Conservation (phyloP, 2,329 filamentous ascomycete species). For the Dichotomopilus funicola region DNA sequence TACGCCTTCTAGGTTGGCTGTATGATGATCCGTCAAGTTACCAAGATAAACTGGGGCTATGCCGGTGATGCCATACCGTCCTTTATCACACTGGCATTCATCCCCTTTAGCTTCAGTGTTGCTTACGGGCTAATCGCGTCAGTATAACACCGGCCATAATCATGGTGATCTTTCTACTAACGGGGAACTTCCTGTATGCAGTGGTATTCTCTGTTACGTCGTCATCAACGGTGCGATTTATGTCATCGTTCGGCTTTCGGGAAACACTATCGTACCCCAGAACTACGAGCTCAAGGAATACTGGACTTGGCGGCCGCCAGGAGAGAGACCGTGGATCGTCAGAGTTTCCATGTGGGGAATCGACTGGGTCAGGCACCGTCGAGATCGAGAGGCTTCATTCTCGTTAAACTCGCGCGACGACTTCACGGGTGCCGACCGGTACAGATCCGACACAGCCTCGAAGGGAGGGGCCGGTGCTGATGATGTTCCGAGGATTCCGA, state of each 20-base stretch:
- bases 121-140: conserved; percentile 70
- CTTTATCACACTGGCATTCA: conserved; percentile 67
- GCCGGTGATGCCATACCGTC: conserved; percentile 70
- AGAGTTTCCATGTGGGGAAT: conserved; percentile 26
- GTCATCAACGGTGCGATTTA: conserved; percentile 44
- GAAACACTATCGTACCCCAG: conserved; percentile 39
- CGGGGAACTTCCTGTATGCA: conserved; percentile 17
- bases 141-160: conserved; percentile 25
- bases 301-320: conserved; percentile 47
- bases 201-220: conserved; percentile 49
- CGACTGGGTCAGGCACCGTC: conserved; percentile 11
- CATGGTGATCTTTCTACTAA: background rate
- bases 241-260: conserved; percentile 37
- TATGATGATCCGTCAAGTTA: conserved; percentile 71
- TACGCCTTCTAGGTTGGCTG: conserved; percentile 52
- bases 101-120: conserved; percentile 73
- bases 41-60: conserved; percentile 69
- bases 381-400: conserved; percentile 3
- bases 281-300: conserved; percentile 51
- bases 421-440: background rate
- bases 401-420: conserved; percentile 11
- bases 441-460: background rate
- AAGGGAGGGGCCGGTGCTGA: background rate
- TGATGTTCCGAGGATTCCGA: background rate
- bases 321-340: conserved; percentile 43